Base-by-base conservation (phyloP, 2,329 filamentous ascomycete species). In the Cadophora malorum region DNA sequence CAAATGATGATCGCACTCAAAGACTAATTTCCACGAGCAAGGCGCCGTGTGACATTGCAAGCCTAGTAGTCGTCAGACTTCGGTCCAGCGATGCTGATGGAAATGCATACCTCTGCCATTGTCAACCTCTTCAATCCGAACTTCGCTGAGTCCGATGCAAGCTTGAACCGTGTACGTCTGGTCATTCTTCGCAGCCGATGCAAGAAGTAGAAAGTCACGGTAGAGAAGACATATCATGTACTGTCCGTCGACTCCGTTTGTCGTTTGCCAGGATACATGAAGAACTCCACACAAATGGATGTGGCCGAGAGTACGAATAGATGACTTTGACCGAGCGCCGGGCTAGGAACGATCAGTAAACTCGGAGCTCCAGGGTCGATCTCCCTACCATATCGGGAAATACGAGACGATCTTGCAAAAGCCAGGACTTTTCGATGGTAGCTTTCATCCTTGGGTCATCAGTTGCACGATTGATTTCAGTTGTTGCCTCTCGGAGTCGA, bases 141-240 rank as follows among this genome's bases (percentile, higher is more conserved):
- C 82, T 68, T 87, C 88, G 55, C 83, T 83, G 35, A 96, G 80
- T 61, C 89, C 83, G 69, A 97, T 88, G 70, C 90, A 92, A 49
- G 91, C 91, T 69, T 93, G 85, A 21, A 95, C 88, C 10, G 86
- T 88, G 77, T 97, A 95, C 47, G 86, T 84, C 25, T 87, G 85
- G 58, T 89, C 87, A n/a, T 84, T 82, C 68, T 87, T 90, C 55
- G 86, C 84, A 16, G 88, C 85, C 10, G 85, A 87, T 8, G 93
- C 93, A 50, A 98, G 84, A 64, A 96, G 86, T 1, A 98, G 80
- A 70, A 92, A 91, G 62, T 92, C 88, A 61, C 89, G 88, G 79
- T 97, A 97, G n/a, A 97, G 83, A 19, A 94, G 84, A 72, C 91
- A 94, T 49, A 95, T 88, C 85, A 97, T 90, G 79, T 97, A 97